Conservation (phyloP, 208 protist genomes). For the Angomonas ambiguus region DNA sequence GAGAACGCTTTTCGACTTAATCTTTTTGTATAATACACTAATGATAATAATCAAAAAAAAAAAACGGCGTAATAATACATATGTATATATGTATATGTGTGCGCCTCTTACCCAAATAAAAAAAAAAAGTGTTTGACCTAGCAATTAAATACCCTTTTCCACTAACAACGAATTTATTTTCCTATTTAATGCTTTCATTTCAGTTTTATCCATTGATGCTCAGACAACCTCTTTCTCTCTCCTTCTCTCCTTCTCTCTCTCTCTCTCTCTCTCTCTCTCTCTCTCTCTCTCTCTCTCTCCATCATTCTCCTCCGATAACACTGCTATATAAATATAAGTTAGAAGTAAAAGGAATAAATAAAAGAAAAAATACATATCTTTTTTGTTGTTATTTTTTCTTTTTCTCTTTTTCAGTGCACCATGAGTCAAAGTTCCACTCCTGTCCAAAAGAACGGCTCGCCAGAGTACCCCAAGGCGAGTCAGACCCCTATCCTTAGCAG, state of each 20-base stretch:
- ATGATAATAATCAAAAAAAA: constrained; percentile 2
- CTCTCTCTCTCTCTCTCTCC: too few relatives aligned
- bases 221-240: not conserved
- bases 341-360: not conserved
- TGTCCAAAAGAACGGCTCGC: too few relatives aligned
- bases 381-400: constrained; percentile 9
- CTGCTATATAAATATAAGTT: not conserved
- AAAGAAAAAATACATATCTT: not conserved
- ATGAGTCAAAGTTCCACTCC: not conserved
- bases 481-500: not conserved
- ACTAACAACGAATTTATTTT: not conserved
- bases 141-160: too few relatives aligned
- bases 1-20: constrained; percentile 36
- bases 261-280: not conserved
- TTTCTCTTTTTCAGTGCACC: not conserved
- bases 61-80: constrained; percentile 5
- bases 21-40: constrained; percentile 18
- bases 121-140: constrained; percentile 6
- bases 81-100: not conserved
- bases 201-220: not conserved
- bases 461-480: too few relatives aligned
- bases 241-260: constrained; percentile 1
- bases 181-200: not conserved
- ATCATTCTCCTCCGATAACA: too few relatives aligned
- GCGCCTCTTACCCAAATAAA: too few relatives aligned